These are phyloP conservation scores for Fusarium anthophilum DNA, from an alignment of 2,329 filamentous ascomycete species.

Conservation along the genomic window DNA sequence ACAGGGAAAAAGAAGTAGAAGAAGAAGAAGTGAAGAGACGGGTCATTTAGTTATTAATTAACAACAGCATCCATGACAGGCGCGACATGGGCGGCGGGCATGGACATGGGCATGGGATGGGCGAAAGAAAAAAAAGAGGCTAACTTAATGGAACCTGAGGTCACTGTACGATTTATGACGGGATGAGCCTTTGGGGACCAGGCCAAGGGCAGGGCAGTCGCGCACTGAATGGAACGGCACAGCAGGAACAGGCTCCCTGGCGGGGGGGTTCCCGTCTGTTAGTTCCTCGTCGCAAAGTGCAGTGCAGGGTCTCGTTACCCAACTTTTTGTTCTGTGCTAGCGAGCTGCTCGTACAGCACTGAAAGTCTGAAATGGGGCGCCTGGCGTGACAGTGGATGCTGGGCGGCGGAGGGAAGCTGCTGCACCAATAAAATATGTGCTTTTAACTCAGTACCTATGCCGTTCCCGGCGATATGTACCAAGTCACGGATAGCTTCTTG, in stretches of 20 bases:
- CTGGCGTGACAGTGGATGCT: conserved; percentile 36
- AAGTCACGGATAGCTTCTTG: not conserved
- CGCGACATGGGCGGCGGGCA: not conserved
- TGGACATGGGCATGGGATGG: not conserved
- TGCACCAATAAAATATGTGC: conserved; percentile 7
- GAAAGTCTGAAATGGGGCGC: not conserved
- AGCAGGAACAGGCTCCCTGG: conserved; percentile 1
- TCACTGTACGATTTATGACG: conserved; percentile 15
- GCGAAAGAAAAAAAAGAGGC: not conserved
- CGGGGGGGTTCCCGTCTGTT: not conserved
- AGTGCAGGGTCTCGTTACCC: conserved; percentile 3
- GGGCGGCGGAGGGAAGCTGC: conserved; percentile 5
- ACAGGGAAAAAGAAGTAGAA: conserved; percentile 13
- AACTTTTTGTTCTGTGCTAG: not conserved
- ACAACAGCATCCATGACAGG: not conserved
- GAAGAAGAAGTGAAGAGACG: conserved; percentile 21
- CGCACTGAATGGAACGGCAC: conserved; percentile 1
- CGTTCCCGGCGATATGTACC: not conserved
- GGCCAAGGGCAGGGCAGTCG: not conserved
- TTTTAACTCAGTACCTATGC: not conserved
- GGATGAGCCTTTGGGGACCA: not conserved
- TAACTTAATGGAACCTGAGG: not conserved
- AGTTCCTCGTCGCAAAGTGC: conserved; percentile 1
- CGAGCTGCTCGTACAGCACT: not conserved
- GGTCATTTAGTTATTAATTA: conserved; percentile 27